Percentiles rank a stretch among this genome's conserved stretches.
Evolutionary conservation across 176 grass and related monocot genomes (phyloP).

Genomic region (Calamus simplicifolius): DNA sequence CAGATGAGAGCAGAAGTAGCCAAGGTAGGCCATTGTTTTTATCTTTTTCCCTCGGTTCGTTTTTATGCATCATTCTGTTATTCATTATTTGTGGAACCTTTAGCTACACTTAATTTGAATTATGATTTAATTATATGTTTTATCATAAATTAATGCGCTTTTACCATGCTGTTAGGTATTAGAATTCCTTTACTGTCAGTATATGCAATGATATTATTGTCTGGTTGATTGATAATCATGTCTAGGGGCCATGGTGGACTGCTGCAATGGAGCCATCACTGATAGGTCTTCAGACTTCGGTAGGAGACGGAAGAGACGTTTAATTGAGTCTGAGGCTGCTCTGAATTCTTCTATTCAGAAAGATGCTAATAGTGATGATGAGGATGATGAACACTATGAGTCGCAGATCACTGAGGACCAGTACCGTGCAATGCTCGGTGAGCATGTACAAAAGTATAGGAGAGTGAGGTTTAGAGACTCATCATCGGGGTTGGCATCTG

Average conservation of each 20-base stretch:
- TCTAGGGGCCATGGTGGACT: conserved; percentile 48
- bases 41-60: conserved; percentile 1
- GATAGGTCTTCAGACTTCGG: conserved; percentile 40
- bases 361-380: conserved; percentile 39
- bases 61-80: background rate
- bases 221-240: conserved; percentile 12
- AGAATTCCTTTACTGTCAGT: no score
- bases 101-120: no score
- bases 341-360: conserved; percentile 7
- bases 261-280: conserved; percentile 41
- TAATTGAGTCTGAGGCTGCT: conserved; percentile 16
- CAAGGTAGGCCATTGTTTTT: conserved; percentile 39
- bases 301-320: conserved; percentile 43
- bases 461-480: conserved; percentile 47
- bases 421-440: conserved; percentile 84
- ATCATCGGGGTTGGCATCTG: conserved; percentile 40
- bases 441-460: conserved; percentile 77
- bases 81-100: no score
- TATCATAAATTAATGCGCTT: no score
- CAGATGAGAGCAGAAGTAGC: conserved; percentile 59
- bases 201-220: no score
- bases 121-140: no score
- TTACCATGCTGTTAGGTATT: no score
- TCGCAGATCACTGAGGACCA: conserved; percentile 76
- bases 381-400: conserved; percentile 47